Evolutionary conservation across 495 filamentous ascomycete genomes (phyloP).

Genomic region (Cairneyella variabilis): DNA sequence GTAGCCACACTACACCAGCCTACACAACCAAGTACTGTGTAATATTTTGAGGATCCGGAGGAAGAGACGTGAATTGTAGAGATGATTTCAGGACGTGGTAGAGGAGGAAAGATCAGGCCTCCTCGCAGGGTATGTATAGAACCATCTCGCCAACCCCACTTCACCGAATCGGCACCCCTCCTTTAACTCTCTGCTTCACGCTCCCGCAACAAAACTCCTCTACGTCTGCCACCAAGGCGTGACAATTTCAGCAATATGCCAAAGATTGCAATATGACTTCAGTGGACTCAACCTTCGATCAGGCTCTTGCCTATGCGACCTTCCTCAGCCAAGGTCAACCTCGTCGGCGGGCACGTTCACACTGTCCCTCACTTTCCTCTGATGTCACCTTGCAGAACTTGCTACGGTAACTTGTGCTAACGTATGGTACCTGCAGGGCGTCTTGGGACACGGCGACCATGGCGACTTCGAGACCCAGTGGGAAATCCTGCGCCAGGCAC

Average conservation of each 20-base stretch:
- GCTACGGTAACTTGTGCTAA: not conserved
- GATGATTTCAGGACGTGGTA: constrained; percentile 57
- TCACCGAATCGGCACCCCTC: constrained; percentile 1
- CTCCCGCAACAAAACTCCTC: not conserved
- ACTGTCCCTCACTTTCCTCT: not conserved
- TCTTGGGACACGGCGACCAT: constrained; percentile 14
- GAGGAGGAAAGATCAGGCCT: constrained; percentile 64
- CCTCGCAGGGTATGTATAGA: constrained; percentile 59
- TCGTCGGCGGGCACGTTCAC: too few relatives aligned
- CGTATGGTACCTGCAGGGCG: constrained; percentile 3
- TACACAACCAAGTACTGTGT: not conserved
- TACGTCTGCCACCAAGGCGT: not conserved
- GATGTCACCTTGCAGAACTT: not conserved
- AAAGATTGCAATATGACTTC: not conserved
- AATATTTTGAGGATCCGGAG: not conserved
- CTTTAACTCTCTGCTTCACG: not conserved
- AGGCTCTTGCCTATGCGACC: constrained; percentile 2
- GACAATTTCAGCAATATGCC: not conserved
- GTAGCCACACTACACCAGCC: not conserved
- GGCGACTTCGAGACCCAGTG: constrained; percentile 54
- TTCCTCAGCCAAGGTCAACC: not conserved
- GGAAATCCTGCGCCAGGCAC: constrained; percentile 65
- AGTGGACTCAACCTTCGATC: not conserved
- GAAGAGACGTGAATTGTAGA: constrained; percentile 24
- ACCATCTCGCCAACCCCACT: not conserved